Evolutionary conservation across 441 rosid species (phyloP).

Genomic region (Populus hybrid): DNA sequence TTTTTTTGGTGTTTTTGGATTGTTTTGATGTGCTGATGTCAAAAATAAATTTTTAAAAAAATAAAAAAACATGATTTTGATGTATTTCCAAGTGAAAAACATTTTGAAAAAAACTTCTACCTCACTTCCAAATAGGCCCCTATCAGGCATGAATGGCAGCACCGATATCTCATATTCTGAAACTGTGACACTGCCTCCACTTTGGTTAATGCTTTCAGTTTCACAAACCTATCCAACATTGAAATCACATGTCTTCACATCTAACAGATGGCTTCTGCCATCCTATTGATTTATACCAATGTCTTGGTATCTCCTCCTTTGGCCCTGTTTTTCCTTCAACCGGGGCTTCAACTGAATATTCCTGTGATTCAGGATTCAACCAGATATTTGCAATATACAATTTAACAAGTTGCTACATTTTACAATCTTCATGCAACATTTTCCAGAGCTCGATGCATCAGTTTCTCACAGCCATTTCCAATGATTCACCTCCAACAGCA

Average conservation of each 20-base stretch:
- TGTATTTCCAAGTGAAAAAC: no score
- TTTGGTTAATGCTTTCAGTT: background rate
- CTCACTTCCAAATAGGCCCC: no score
- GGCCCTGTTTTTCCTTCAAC: background rate
- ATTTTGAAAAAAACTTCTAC: no score
- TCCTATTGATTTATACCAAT: background rate
- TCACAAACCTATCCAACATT: background rate
- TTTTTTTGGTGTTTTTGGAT: no score
- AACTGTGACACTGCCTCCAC: constrained; percentile 1
- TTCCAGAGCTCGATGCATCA: background rate
- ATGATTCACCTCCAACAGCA: background rate
- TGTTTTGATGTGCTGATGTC: no score
- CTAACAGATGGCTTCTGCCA: background rate
- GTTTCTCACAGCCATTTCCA: background rate
- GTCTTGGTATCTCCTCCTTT: background rate
- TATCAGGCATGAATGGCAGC: background rate
- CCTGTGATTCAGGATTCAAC: background rate
- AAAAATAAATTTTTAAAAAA: no score
- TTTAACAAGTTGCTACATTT: background rate
- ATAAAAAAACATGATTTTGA: no score
- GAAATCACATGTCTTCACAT: background rate
- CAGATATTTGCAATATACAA: background rate
- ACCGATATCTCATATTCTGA: background rate
- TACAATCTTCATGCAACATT: background rate
- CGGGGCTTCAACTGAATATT: background rate